Percentiles rank a stretch among this genome's conserved stretches.
phyloP scores from a whole-genome alignment of 2,329 filamentous ascomycete species.

The Sporothrix pseudoabietina region DNA sequence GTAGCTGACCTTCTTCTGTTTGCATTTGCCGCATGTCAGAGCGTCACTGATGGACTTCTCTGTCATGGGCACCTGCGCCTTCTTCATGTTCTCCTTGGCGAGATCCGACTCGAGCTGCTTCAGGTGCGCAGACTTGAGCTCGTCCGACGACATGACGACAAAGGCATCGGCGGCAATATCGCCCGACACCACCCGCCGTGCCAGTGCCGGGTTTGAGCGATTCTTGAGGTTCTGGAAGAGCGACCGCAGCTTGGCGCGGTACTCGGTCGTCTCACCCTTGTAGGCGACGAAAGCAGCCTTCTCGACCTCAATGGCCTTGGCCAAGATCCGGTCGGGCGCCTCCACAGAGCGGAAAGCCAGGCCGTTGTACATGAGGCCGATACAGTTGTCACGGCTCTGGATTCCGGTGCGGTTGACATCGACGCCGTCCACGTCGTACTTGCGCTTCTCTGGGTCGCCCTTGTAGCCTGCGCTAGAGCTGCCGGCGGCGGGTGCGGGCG shows the following conservation, averaged over 20 bases:
- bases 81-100: slow-evolving; percentile 92
- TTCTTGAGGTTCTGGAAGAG: slow-evolving; percentile 95
- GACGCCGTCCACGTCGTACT: slow-evolving; percentile 78
- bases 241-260: slow-evolving; percentile 86
- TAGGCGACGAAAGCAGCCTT: slow-evolving; percentile 70
- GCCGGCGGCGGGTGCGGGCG: slow-evolving; percentile 51
- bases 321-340: slow-evolving; percentile 70
- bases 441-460: slow-evolving; percentile 76
- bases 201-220: slow-evolving; percentile 79
- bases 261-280: slow-evolving; percentile 71
- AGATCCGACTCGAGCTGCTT: slow-evolving; percentile 74
- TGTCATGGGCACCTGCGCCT: slow-evolving; percentile 89
- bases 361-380: slow-evolving; percentile 92
- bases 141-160: slow-evolving; percentile 83
- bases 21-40: slow-evolving; percentile 88
- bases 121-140: slow-evolving; percentile 85
- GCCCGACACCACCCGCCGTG: slow-evolving; percentile 72
- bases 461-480: slow-evolving; percentile 48
- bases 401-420: slow-evolving; percentile 75
- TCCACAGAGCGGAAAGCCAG: slow-evolving; percentile 71
- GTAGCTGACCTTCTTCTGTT: slow-evolving; percentile 92
- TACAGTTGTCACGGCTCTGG: slow-evolving; percentile 75
- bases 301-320: slow-evolving; percentile 80
- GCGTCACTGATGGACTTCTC: slow-evolving; percentile 89
- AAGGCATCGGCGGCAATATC: slow-evolving; percentile 73